Evolutionary conservation across 768 basidiomycete species (phyloP), one percentile per base, ranked within the genome.

Genomic region (Sarcodon aspratus): DNA sequence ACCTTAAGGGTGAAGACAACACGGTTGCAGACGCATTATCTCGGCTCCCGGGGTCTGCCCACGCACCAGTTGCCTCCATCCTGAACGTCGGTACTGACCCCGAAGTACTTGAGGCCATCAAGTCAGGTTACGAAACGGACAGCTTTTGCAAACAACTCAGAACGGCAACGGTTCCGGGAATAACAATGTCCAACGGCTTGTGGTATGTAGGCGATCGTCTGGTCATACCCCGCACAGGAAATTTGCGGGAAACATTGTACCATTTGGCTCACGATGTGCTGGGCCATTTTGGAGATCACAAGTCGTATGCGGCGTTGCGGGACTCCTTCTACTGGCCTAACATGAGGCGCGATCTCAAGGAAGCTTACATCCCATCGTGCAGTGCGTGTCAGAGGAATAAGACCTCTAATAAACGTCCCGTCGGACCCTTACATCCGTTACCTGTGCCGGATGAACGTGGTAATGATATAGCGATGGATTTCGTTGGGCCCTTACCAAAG

Each of bases 11-110:
- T 0, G 54, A 56, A 0, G 60, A 66, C 4, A 74, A 77, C 50
- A 54, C 62, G 0, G 51, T 69, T 0, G 63, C 68, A 0, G 71
- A 76, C 54, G 64, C 69, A 0, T 53, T 76, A 6, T 75, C 70
- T 0, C 55, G 64, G 33, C 18, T 66, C 42, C 49, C 36, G 32
- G 47, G 52, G 27, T 47, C 34, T n/a, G n/a, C n/a, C n/a, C n/a
- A n/a, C n/a, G n/a, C n/a, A n/a, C n/a, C n/a, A n/a, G n/a, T n/a
- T n/a, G n/a, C n/a, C n/a, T n/a, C 8, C 32, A n/a, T 37, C 2
- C 13, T n/a, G 37, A 10, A 5, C 1, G 35, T 18, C 11, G 27
- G 5, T 18, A 12, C 6, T 11, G 33, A 15, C 6, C n/a, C 45
- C 6, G 9, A 18, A 10, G 7, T 4, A 49, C 35, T 38, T 5